Percentiles rank a stretch among this genome's conserved stretches.
phyloP scores from a whole-genome alignment of 163 green algal species.

The Prototheca wickerhamii region DNA sequence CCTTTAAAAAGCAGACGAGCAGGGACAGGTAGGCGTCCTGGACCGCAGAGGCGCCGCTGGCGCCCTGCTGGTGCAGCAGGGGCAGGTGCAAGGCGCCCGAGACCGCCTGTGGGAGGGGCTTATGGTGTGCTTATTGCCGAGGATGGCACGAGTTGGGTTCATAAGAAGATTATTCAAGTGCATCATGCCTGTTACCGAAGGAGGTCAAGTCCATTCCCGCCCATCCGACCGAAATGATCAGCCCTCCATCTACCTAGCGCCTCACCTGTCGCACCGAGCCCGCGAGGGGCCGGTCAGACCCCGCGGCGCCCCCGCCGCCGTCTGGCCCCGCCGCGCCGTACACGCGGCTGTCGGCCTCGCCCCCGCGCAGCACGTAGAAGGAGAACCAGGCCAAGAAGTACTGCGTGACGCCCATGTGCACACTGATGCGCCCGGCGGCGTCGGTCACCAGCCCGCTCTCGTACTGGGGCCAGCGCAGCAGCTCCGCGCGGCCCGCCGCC shows the following conservation, averaged over 20 bases:
- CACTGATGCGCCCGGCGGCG: constrained; percentile 21
- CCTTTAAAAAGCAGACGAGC: constrained; percentile 48
- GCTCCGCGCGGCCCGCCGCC: constrained; percentile 34
- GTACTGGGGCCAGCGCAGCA: constrained; percentile 73
- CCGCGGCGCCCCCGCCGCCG: constrained; percentile 1
- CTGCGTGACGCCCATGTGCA: constrained; percentile 58
- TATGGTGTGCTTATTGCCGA: too few relatives aligned
- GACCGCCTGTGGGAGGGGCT: constrained; percentile 4
- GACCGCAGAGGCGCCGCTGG: neutral
- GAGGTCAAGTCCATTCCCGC: too few relatives aligned
- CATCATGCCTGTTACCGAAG: too few relatives aligned
- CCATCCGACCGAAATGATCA: too few relatives aligned
- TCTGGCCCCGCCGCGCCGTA: constrained; percentile 6
- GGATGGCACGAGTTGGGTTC: too few relatives aligned
- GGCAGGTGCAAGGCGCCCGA: constrained; percentile 26
- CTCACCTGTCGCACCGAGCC: constrained; percentile 20
- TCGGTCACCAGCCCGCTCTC: constrained; percentile 20
- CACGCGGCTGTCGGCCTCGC: neutral
- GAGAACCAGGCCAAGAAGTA: constrained; percentile 76
- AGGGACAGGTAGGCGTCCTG: constrained; percentile 52
- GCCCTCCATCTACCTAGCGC: neutral
- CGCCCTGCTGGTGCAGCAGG: neutral
- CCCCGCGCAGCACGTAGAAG: constrained; percentile 63
- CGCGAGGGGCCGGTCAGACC: constrained; percentile 4
- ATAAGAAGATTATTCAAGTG: too few relatives aligned